A percentile compares a stretch with the other conserved stretches of the same genome.
Evolutionary conservation across 1,284 basidiomycete species (phyloP).

Genomic region (Ustilago bromivora): DNA sequence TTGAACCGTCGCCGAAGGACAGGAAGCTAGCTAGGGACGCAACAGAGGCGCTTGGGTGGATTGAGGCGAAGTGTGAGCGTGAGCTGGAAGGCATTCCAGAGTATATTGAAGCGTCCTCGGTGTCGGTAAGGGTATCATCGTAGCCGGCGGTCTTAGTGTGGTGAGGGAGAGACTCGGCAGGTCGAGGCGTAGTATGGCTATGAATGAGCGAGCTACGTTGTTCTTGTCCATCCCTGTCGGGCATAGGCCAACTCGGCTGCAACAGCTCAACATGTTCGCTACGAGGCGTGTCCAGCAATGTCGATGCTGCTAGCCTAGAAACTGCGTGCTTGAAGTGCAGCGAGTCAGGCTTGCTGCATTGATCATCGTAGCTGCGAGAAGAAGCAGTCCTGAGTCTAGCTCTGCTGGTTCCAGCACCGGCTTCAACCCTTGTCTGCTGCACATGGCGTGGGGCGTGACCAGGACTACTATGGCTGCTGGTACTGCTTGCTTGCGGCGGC

Average conservation of each 20-base stretch:
- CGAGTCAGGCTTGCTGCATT: not conserved
- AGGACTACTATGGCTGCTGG: not conserved
- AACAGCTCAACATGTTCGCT: constrained; percentile 19
- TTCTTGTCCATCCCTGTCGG: not conserved
- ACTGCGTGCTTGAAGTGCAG: not conserved
- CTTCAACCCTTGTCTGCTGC: not conserved
- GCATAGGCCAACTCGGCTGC: not conserved
- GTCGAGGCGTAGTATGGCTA: constrained; percentile 6
- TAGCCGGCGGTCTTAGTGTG: not conserved
- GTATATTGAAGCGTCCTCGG: not conserved
- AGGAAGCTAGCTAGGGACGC: constrained; percentile 13
- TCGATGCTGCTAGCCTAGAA: not conserved
- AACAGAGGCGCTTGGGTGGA: constrained; percentile 24
- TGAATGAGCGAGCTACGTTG: not conserved
- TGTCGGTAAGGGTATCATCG: constrained; percentile 2
- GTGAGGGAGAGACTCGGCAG: constrained; percentile 16
- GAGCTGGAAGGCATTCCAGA: constrained; percentile 5
- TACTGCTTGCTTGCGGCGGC: not conserved
- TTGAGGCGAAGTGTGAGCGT: not conserved
- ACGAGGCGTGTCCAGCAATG: constrained; percentile 11
- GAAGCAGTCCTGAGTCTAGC: constrained; percentile 6
- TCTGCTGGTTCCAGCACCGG: not conserved
- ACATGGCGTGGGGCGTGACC: not conserved
- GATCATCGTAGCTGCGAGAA: not conserved
- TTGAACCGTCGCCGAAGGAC: not conserved